phyloP scores from a whole-genome alignment of 2,329 filamentous ascomycete genomes.

The Sarocladium kiliense region DNA sequence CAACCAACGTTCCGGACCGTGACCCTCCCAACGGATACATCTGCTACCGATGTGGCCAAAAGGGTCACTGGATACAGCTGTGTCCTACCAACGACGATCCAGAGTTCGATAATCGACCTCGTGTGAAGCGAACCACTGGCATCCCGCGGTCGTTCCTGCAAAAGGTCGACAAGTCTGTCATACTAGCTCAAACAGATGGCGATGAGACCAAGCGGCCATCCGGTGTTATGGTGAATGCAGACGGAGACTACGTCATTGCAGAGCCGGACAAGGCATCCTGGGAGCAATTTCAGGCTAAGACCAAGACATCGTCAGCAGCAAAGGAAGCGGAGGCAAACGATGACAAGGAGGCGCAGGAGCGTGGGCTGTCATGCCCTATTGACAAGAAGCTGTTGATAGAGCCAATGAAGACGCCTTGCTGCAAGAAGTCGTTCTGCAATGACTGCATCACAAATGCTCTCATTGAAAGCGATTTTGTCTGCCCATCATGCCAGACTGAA shows the following conservation, averaged over 20 bases:
- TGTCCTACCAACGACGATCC: constrained; percentile 99
- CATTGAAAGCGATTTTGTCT: constrained; percentile 96
- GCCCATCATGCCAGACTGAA: constrained; percentile 85
- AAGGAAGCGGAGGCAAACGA: constrained; percentile 65
- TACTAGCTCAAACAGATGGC: constrained; percentile 66
- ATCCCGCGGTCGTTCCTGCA: constrained; percentile 95
- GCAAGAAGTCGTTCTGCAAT: constrained; percentile 97
- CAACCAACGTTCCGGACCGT: constrained; percentile 79
- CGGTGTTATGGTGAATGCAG: constrained; percentile 95
- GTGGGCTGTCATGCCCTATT: constrained; percentile 86
- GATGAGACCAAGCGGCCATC: constrained; percentile 81
- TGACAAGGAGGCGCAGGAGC: constrained; percentile 82
- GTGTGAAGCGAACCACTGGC: constrained; percentile 93
- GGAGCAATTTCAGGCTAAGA: constrained; percentile 95
- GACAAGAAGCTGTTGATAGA: constrained; percentile 98
- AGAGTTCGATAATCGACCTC: constrained; percentile 86
- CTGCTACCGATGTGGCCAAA: constrained; percentile 93
- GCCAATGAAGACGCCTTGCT: constrained; percentile 98
- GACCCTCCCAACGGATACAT: constrained; percentile 91
- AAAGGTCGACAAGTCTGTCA: constrained; percentile 85
- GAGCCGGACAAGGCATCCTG: constrained; percentile 93
- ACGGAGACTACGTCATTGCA: constrained; percentile 95
- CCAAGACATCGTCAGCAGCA: constrained; percentile 78
- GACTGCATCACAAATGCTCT: constrained; percentile 99
- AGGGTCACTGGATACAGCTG: constrained; percentile 98